These are phyloP conservation scores for Hyphopichia burtonii DNA, from an alignment of 1,139 yeast species.

Conservation along the genomic window DNA sequence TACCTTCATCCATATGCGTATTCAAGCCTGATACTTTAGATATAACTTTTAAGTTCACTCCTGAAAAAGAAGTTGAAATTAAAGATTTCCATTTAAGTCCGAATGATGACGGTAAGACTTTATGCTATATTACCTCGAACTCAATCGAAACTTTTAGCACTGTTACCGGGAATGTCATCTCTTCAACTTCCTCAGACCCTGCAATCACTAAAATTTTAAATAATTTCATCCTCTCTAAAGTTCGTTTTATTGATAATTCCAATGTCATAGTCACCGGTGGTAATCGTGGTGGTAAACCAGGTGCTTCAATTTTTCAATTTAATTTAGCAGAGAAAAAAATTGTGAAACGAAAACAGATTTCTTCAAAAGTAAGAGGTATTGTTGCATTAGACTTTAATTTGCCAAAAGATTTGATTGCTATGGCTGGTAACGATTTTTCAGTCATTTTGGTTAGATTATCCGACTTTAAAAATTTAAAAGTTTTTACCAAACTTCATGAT, in stretches of 20 bases:
- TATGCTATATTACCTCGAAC: constrained; percentile 56
- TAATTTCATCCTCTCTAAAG: constrained; percentile 50
- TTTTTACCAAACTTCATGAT: constrained; percentile 62
- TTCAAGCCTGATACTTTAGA: constrained; percentile 58
- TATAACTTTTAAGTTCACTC: constrained; percentile 19
- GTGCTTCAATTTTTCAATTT: constrained; percentile 41
- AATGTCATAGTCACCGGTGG: constrained; percentile 59
- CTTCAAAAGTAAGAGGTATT: constrained; percentile 59
- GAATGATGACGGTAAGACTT: constrained; percentile 45
- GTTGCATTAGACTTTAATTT: constrained; percentile 63
- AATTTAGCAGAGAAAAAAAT: constrained; percentile 44
- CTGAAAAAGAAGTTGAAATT: constrained; percentile 20
- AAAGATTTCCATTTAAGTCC: constrained; percentile 32
- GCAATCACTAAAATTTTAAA: constrained; percentile 25
- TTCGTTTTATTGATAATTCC: constrained; percentile 55
- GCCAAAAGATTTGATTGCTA: constrained; percentile 53
- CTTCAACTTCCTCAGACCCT: constrained; percentile 24
- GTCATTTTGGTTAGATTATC: constrained; percentile 53
- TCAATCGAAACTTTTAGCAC: constrained; percentile 55
- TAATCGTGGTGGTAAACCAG: constrained; percentile 38
- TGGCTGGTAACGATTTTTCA: constrained; percentile 78
- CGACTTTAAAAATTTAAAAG: constrained; percentile 49
- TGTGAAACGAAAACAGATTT: constrained; percentile 40
- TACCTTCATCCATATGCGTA: constrained; percentile 58
- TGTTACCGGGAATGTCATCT: constrained; percentile 40